A percentile compares a stretch with the other conserved stretches of the same genome.
phyloP scores from a whole-genome alignment of 306 rosid genomes.

The Begonia masoniana region DNA sequence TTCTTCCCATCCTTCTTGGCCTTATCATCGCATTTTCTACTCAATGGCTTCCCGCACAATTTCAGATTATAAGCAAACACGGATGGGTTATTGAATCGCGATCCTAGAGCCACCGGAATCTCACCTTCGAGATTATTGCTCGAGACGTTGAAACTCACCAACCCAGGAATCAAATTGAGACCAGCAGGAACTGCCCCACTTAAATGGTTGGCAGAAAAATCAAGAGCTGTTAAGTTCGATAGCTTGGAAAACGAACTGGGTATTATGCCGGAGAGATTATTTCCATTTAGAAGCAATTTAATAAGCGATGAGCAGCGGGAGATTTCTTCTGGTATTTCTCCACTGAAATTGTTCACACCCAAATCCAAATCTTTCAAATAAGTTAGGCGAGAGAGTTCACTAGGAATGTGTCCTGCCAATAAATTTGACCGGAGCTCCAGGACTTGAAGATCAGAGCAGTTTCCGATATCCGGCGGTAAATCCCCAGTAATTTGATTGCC shows the following conservation, averaged over 20 bases:
- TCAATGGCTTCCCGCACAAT: constrained; percentile 68
- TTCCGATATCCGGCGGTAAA: constrained; percentile 66
- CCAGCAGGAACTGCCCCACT: constrained; percentile 56
- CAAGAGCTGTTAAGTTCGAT: constrained; percentile 38
- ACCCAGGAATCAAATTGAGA: constrained; percentile 33
- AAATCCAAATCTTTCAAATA: constrained; percentile 53
- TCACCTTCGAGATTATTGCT: constrained; percentile 56
- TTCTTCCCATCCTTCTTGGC: constrained; percentile 23
- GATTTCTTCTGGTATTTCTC: constrained; percentile 56
- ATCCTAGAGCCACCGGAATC: constrained; percentile 55
- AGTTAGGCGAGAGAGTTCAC: constrained; percentile 48
- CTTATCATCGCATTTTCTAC: constrained; percentile 23
- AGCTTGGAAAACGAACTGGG: constrained; percentile 50
- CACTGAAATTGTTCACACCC: constrained; percentile 57
- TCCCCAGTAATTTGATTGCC: constrained; percentile 44
- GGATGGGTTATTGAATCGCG: constrained; percentile 46
- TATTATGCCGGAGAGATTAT: constrained; percentile 54
- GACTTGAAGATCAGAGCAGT: constrained; percentile 49
- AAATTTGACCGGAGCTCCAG: constrained; percentile 55
- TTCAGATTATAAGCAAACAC: constrained; percentile 37
- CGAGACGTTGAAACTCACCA: constrained; percentile 61
- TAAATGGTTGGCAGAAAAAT: constrained; percentile 71
- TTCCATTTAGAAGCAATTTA: constrained; percentile 36
- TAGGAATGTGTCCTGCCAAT: constrained; percentile 47
- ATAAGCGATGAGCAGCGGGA: constrained; percentile 50